Evolutionary conservation across 2,329 filamentous ascomycete species (phyloP).

Genomic region (Tolypocladium tundrense): DNA sequence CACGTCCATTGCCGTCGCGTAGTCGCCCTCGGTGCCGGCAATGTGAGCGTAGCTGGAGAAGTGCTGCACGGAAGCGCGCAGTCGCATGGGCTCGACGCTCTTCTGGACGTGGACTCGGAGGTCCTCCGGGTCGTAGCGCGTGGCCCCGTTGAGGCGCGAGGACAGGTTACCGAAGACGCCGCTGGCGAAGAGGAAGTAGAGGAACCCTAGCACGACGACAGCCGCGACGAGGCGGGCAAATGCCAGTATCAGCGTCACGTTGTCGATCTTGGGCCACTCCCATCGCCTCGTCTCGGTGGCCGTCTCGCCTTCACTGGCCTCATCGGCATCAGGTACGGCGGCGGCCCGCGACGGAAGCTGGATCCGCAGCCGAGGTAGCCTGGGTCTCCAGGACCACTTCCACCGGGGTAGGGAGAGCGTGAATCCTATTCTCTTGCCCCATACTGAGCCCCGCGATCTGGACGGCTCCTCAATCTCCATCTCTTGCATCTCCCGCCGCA

Average conservation of each 20-base stretch:
- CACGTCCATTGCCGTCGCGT: constrained; percentile 74
- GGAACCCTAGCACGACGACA: constrained; percentile 61
- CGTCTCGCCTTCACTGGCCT: constrained; percentile 8
- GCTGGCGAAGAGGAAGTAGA: constrained; percentile 80
- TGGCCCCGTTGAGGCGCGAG: constrained; percentile 52
- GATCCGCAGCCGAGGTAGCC: constrained; percentile 40
- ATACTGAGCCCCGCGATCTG: constrained; percentile 31
- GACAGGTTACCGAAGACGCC: constrained; percentile 65
- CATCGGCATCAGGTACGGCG: constrained; percentile 7
- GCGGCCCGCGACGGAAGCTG: constrained; percentile 30
- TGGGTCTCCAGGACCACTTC: constrained; percentile 45
- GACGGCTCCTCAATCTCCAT: constrained; percentile 71
- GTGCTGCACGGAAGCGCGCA: constrained; percentile 64
- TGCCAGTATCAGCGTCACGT: constrained; percentile 44
- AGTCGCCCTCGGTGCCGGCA: constrained; percentile 90
- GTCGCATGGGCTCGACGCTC: constrained; percentile 57
- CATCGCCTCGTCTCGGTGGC: constrained; percentile 13
- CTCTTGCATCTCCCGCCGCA: constrained; percentile 78
- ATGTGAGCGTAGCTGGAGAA: constrained; percentile 81
- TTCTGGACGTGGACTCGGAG: constrained; percentile 66
- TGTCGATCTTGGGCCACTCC: constrained; percentile 28
- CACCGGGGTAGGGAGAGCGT: constrained; percentile 41
- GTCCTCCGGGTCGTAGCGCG: constrained; percentile 70
- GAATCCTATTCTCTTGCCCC: constrained; percentile 46
- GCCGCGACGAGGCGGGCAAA: constrained; percentile 66